phyloP scores from a whole-genome alignment of 768 basidiomycete species.

The Psilocybe sp. region DNA sequence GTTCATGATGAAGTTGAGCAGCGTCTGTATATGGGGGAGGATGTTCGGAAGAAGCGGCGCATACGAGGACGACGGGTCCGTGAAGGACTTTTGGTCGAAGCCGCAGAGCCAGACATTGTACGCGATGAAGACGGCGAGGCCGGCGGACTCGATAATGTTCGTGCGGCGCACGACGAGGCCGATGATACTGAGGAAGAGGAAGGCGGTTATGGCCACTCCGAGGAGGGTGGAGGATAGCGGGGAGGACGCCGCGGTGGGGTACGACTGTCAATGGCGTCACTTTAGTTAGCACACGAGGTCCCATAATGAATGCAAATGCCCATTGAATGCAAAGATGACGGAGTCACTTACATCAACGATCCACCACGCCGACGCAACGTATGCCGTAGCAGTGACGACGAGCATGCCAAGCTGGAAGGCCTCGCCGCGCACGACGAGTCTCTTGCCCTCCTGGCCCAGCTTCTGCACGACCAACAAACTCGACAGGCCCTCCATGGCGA shows the following conservation, averaged over 20 bases:
- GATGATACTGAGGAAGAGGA: conserved; percentile 88
- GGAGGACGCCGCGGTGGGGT: conserved; percentile 78
- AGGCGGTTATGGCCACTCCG: conserved; percentile 83
- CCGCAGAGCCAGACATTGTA: conserved; percentile 91
- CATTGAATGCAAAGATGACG: no score
- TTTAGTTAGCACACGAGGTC: conserved; percentile 9
- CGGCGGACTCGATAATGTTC: conserved; percentile 89
- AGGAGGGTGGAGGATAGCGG: conserved; percentile 87
- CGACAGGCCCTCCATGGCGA: conserved; percentile 80
- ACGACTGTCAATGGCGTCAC: conserved; percentile 46
- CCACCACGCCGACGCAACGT: conserved; percentile 85
- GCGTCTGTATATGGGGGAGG: conserved; percentile 75
- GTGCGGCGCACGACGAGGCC: conserved; percentile 87
- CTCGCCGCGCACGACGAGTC: conserved; percentile 67
- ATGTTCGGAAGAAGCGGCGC: conserved; percentile 77
- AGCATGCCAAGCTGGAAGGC: conserved; percentile 74
- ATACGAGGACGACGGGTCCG: conserved; percentile 73
- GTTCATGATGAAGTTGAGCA: conserved; percentile 79
- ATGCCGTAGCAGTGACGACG: conserved; percentile 73
- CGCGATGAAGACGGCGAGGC: conserved; percentile 83
- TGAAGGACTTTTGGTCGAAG: conserved; percentile 70
- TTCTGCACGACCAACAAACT: conserved; percentile 81
- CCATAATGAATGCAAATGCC: background rate
- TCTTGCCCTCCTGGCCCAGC: conserved; percentile 74
- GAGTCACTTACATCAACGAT: conserved; percentile 67